Percentiles rank a stretch among this genome's conserved stretches.
phyloP scores from a whole-genome alignment of 371 early-diverging fungal genomes.

The Synchytrium microbalum region DNA sequence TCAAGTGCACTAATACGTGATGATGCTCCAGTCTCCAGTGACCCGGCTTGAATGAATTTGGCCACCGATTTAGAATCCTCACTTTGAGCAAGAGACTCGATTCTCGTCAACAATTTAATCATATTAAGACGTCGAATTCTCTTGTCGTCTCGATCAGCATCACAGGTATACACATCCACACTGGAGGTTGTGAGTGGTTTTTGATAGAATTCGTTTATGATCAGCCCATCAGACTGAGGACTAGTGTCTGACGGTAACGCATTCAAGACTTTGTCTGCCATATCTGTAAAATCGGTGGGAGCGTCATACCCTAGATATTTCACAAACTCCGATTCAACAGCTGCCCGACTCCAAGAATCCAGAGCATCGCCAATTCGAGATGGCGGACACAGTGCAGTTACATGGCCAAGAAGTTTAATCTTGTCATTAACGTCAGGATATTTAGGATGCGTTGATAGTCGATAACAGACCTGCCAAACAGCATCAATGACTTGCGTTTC shows the following conservation, averaged over 20 bases:
- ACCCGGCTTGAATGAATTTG: not conserved
- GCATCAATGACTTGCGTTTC: slow-evolving; percentile 32
- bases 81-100: not conserved
- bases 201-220: not conserved
- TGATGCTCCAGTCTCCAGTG: not conserved
- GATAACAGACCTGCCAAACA: slow-evolving; percentile 49
- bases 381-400: slow-evolving; percentile 50
- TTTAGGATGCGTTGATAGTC: slow-evolving; percentile 37
- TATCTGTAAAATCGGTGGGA: not conserved
- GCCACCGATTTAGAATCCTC: not conserved
- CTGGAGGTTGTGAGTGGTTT: not conserved
- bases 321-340: not conserved
- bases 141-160: not conserved
- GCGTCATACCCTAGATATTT: not conserved
- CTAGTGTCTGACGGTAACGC: not conserved
- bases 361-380: not conserved
- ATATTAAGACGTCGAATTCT: not conserved
- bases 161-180: not conserved
- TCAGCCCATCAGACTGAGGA: not conserved
- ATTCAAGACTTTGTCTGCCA: not conserved
- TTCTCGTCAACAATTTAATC: not conserved
- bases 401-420: slow-evolving; percentile 51
- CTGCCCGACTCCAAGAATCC: not conserved
- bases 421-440: slow-evolving; percentile 40
- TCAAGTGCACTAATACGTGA: not conserved